Conservation (phyloP, 805 yeast genomes). For the Ogataea parapolymorpha region DNA sequence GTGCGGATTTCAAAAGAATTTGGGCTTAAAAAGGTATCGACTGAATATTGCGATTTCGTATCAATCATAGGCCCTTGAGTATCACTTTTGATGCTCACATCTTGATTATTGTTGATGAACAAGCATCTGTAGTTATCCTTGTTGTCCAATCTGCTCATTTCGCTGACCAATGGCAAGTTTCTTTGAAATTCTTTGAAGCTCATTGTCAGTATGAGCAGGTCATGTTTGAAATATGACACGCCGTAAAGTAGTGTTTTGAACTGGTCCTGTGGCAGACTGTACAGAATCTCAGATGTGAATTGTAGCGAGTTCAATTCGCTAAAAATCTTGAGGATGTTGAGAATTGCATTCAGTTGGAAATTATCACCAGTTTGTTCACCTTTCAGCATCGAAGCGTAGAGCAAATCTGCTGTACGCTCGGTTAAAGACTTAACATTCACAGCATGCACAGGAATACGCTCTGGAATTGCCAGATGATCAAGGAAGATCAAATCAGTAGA, state of each 20-base stretch:
- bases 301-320: slow-evolving; percentile 29
- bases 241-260: slow-evolving; percentile 24
- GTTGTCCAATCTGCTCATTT: slow-evolving; percentile 8
- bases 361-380: slow-evolving; percentile 21
- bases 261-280: slow-evolving; percentile 27
- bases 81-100: neutral
- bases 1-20: slow-evolving; percentile 26
- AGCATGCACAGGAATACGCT: slow-evolving; percentile 40
- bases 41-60: slow-evolving; percentile 19
- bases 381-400: slow-evolving; percentile 54
- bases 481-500: slow-evolving; percentile 29
- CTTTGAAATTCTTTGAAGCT: slow-evolving; percentile 21
- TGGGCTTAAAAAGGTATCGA: slow-evolving; percentile 28
- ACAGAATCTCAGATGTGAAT: slow-evolving; percentile 32
- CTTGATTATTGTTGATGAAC: slow-evolving; percentile 29
- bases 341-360: slow-evolving; percentile 36
- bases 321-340: slow-evolving; percentile 32
- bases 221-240: slow-evolving; percentile 16
- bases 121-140: slow-evolving; percentile 19
- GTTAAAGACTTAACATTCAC: slow-evolving; percentile 57
- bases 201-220: slow-evolving; percentile 26
- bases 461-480: slow-evolving; percentile 26
- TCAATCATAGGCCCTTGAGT: neutral
- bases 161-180: slow-evolving; percentile 10
- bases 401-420: slow-evolving; percentile 65